Percentiles rank a stretch among this genome's conserved stretches.
Evolutionary conservation across 805 yeast species (phyloP).

Genomic region (Kurtzmaniella fragi): DNA sequence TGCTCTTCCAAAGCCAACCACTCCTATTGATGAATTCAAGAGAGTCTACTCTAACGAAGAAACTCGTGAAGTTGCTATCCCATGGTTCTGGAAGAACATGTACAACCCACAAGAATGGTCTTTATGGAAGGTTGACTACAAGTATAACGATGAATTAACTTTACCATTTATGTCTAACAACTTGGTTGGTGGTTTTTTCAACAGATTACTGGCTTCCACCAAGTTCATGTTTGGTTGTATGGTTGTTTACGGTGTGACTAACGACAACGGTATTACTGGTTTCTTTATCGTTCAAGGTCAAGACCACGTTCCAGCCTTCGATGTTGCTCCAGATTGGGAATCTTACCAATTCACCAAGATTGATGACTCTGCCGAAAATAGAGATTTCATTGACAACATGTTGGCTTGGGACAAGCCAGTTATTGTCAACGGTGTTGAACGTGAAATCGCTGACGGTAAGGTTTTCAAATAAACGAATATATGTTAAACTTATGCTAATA

Average conservation of each 20-base stretch:
- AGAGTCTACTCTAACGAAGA: slow-evolving; percentile 95
- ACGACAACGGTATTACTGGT: slow-evolving; percentile 95
- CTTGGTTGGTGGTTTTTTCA: slow-evolving; percentile 96
- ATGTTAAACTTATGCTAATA: not conserved
- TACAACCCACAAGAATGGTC: slow-evolving; percentile 93
- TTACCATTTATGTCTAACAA: slow-evolving; percentile 97
- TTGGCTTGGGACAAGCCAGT: slow-evolving; percentile 99
- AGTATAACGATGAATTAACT: slow-evolving; percentile 96
- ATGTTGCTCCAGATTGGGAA: slow-evolving; percentile 99
- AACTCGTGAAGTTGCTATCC: slow-evolving; percentile 88
- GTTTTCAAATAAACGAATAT: slow-evolving; percentile 72
- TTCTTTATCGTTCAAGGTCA: slow-evolving; percentile 95
- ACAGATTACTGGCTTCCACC: slow-evolving; percentile 86
- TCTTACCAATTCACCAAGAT: slow-evolving; percentile 80
- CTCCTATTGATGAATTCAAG: slow-evolving; percentile 89
- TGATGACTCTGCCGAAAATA: slow-evolving; percentile 72
- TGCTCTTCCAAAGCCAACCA: slow-evolving; percentile 65
- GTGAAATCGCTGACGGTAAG: slow-evolving; percentile 95
- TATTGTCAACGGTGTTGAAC: slow-evolving; percentile 67
- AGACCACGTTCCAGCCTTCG: slow-evolving; percentile 84
- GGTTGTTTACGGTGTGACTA: slow-evolving; percentile 98
- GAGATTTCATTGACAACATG: slow-evolving; percentile 79
- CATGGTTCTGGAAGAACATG: slow-evolving; percentile 95
- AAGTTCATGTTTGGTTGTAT: slow-evolving; percentile 90
- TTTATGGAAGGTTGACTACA: slow-evolving; percentile 90